Base-by-base conservation (phyloP, 1,284 basidiomycete genomes). In the Puccinia horiana region DNA sequence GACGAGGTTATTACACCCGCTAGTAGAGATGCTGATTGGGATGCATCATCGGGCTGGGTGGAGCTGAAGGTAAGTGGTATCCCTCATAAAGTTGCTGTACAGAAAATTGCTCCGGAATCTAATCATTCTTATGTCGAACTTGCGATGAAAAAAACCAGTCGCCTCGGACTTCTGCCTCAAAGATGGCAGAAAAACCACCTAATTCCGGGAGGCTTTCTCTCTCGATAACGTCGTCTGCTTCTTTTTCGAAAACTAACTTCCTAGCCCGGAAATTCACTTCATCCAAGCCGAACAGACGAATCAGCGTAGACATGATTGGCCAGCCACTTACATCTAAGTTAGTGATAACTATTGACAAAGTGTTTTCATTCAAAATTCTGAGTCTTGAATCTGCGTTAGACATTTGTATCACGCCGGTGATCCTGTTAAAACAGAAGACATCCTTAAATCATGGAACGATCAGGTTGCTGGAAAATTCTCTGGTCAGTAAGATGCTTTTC, bases 361-460 rank as follows among this genome's bases (percentile, higher is more conserved):
- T 70, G 20, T 12, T 26, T 29, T 26, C 18, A 40, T 1, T 78
- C 32, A n/a, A 29, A 35, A n/a, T 26, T 37, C 18, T 37, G 23
- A 44, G n/a, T 23, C 18, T 29, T 5, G 18, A 29, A 56, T 11
- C 52, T 32, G 74, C 23, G 32, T 49, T 85, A 96, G 94, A 75
- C 96, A 98, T 87, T 90, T 96, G 83, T 92, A 96, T 32, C 95
- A 98, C 88, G 94, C 96, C 26, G 95, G 94, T 82, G 94, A 96
- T 87, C 93, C 92, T 32, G 94, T 95, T 88, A 94, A 98, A 87
- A 92, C 94, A 42, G 93, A 94, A 86, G 94, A 93, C 44, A 90
- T 98, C 82, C 90, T 98, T 77, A 92, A 91, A 84, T 90, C 94
- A 83, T 97, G 96, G 95, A 92, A 93, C 49, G 92, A 93, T 69